Percentiles rank a stretch among this genome's conserved stretches.
Conservation (phyloP, 1,284 basidiomycete genomes). For the Naganishia sp. region DNA sequence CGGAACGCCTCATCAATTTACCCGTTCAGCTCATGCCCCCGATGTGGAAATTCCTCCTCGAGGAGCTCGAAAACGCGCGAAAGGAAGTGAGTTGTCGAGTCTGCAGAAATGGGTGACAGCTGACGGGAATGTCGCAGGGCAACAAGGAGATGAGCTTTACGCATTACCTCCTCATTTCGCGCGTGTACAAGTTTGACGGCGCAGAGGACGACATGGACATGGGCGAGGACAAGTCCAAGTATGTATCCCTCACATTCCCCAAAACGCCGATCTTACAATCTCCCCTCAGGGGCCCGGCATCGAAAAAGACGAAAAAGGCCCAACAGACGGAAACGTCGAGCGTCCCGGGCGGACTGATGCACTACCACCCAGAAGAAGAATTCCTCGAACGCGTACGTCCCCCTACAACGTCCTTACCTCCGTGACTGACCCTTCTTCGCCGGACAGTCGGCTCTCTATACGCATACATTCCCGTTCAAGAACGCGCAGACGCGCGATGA, state of each 20-base stretch:
- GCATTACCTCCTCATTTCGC: constrained; percentile 51
- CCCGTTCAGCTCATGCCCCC: constrained; percentile 85
- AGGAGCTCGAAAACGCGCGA: constrained; percentile 72
- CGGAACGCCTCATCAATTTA: constrained; percentile 87
- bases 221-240: constrained; percentile 28
- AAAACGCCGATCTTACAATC: not conserved
- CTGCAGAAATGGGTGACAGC: not conserved
- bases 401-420: constrained; percentile 1
- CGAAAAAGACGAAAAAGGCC: constrained; percentile 46
- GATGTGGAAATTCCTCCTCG: constrained; percentile 80
- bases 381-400: constrained; percentile 58
- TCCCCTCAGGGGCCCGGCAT: constrained; percentile 17
- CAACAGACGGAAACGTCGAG: constrained; percentile 51
- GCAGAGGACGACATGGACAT: constrained; percentile 44
- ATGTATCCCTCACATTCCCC: not conserved
- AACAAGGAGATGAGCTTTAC: constrained; percentile 39
- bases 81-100: constrained; percentile 58
- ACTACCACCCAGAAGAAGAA: constrained; percentile 86
- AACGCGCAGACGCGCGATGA: constrained; percentile 64
- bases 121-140: constrained; percentile 18
- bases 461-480: constrained; percentile 68
- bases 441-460: constrained; percentile 63
- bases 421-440: not conserved
- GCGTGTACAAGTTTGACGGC: constrained; percentile 52
- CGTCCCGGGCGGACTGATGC: constrained; percentile 54